Conservation (phyloP, 2,329 filamentous ascomycete genomes). For the Huntiella bhutanensis region DNA sequence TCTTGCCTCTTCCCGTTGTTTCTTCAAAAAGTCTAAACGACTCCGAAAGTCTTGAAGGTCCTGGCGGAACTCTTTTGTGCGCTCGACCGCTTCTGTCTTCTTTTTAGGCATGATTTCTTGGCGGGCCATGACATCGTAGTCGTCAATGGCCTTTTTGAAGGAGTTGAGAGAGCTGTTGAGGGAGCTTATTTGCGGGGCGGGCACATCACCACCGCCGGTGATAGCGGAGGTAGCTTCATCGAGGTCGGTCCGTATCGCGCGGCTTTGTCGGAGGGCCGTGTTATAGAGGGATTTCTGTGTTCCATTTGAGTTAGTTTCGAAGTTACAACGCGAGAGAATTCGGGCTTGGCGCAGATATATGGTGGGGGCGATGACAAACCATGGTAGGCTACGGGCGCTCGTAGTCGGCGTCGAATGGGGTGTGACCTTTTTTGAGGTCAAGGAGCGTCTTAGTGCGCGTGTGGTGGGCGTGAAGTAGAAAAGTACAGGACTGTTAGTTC, state of each 20-base stretch:
- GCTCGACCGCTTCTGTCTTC: slow-evolving; percentile 73
- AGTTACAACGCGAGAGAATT: too few species aligned
- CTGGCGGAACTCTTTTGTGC: slow-evolving; percentile 65
- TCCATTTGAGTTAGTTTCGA: too few species aligned
- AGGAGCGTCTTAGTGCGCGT: too few species aligned
- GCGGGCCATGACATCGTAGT: slow-evolving; percentile 69
- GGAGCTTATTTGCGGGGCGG: slow-evolving; percentile 39
- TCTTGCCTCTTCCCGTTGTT: slow-evolving; percentile 54
- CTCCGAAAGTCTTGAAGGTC: slow-evolving; percentile 66
- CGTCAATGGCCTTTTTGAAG: slow-evolving; percentile 78
- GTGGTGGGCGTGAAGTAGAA: too few species aligned
- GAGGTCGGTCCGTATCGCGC: slow-evolving; percentile 58
- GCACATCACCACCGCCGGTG: slow-evolving; percentile 41
- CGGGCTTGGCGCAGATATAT: too few species aligned
- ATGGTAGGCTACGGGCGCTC: too few species aligned
- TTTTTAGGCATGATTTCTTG: slow-evolving; percentile 83
- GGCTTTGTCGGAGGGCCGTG: slow-evolving; percentile 67
- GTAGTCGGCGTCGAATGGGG: too few species aligned
- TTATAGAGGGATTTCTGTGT: slow-evolving; percentile 61
- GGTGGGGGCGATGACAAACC: too few species aligned
- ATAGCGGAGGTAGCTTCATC: slow-evolving; percentile 44
- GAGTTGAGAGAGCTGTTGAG: slow-evolving; percentile 60
- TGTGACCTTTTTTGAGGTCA: too few species aligned
- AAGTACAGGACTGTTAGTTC: too few species aligned
- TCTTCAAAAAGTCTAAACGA: slow-evolving; percentile 60